phyloP scores from a whole-genome alignment of 2,329 filamentous ascomycete species.

The Beauveria varroae region DNA sequence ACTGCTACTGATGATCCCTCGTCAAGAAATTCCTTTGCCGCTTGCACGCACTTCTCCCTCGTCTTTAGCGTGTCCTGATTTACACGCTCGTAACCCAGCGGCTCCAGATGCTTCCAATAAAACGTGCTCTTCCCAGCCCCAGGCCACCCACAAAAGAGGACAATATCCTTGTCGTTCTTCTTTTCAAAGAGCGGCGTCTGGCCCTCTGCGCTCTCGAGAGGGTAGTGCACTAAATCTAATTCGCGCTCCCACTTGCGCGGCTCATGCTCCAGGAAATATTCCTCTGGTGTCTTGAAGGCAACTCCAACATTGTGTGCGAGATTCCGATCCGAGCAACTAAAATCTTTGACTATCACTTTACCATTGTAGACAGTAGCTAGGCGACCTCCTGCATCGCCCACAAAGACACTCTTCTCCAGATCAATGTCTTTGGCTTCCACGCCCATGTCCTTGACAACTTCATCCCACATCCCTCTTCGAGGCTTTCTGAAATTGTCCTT shows the following conservation, averaged over 20 bases:
- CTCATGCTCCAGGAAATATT: conserved; percentile 71
- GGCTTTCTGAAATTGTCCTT: conserved; percentile 84
- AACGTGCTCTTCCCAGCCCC: conserved; percentile 90
- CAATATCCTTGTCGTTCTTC: conserved; percentile 61
- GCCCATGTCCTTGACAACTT: conserved; percentile 50
- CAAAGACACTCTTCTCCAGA: conserved; percentile 65
- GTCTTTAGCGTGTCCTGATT: conserved; percentile 88
- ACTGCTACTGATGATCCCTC: conserved; percentile 65
- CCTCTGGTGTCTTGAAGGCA: conserved; percentile 77
- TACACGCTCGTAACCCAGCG: conserved; percentile 72
- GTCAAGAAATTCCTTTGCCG: conserved; percentile 57
- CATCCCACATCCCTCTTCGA: conserved; percentile 78
- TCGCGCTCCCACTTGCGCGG: conserved; percentile 58
- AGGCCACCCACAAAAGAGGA: conserved; percentile 83
- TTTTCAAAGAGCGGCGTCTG: conserved; percentile 45
- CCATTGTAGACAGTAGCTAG: conserved; percentile 28
- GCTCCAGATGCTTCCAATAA: conserved; percentile 70
- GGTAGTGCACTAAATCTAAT: conserved; percentile 62
- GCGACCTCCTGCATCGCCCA: conserved; percentile 76
- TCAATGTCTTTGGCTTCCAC: conserved; percentile 56
- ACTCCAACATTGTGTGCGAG: conserved; percentile 82
- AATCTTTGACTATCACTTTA: conserved; percentile 41
- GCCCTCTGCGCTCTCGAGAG: conserved; percentile 27
- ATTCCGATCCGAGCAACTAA: conserved; percentile 64
- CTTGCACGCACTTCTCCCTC: conserved; percentile 62